Evolutionary conservation across 805 yeast genomes (phyloP).

Genomic region (Candida palmyrensis): DNA sequence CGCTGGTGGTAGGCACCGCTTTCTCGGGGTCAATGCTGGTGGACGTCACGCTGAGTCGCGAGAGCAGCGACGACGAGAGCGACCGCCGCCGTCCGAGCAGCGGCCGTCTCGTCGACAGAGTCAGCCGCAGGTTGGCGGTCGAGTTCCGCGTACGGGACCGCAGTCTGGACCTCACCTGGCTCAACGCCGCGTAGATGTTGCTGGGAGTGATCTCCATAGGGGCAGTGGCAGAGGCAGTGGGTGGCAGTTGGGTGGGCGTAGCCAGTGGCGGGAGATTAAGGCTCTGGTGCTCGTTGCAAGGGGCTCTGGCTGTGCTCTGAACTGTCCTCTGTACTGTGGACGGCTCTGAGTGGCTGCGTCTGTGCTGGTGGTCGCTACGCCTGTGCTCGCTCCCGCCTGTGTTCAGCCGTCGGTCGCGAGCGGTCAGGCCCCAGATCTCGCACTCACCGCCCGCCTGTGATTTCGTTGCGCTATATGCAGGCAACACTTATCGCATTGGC

Average conservation of each 20-base stretch:
- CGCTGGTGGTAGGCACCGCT: slow-evolving; percentile 47
- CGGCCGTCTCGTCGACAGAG: slow-evolving; percentile 30
- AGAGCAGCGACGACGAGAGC: slow-evolving; percentile 28
- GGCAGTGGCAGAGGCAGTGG: slow-evolving; percentile 3
- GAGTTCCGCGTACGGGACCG: slow-evolving; percentile 28
- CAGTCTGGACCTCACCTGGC: slow-evolving; percentile 34
- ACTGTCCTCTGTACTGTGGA: too few relatives aligned
- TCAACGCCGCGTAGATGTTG: slow-evolving; percentile 8
- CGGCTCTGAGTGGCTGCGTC: too few relatives aligned
- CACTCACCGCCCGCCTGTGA: too few relatives aligned
- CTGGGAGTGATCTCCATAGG: slow-evolving; percentile 13
- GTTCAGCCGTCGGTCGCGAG: too few relatives aligned
- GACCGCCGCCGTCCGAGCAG: slow-evolving; percentile 27
- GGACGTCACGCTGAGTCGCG: slow-evolving; percentile 22
- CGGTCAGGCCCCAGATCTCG: too few relatives aligned
- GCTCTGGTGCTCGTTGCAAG: background rate
- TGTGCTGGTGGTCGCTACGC: too few relatives aligned
- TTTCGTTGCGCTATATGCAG: too few relatives aligned
- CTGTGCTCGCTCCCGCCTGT: too few relatives aligned
- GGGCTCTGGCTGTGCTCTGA: too few relatives aligned
- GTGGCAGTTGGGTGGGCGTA: background rate
- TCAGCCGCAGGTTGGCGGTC: slow-evolving; percentile 29
- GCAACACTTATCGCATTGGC: too few relatives aligned
- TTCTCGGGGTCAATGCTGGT: slow-evolving; percentile 25
- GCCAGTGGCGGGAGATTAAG: background rate